Evolutionary conservation across 495 filamentous ascomycete genomes (phyloP).

Genomic region (Rostrohypoxylon terebratum): DNA sequence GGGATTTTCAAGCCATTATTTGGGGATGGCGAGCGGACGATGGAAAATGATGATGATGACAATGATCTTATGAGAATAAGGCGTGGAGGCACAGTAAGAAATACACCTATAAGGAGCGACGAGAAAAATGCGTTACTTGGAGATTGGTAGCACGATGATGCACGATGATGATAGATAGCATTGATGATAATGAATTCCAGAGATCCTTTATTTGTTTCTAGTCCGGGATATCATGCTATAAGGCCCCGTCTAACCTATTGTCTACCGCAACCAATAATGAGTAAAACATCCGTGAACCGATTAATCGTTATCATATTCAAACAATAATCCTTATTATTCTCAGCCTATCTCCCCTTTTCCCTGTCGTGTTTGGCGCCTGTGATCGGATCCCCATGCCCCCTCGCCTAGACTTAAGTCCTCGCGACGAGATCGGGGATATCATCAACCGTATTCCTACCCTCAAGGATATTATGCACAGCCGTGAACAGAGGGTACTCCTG

Average conservation of each 20-base stretch:
- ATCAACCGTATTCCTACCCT: conserved; percentile 68
- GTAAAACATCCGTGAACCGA: conserved; percentile 6
- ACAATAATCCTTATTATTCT: conserved; percentile 14
- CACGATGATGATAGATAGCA: conserved; percentile 16
- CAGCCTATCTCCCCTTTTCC: background rate
- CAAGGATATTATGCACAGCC: conserved; percentile 77
- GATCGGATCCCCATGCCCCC: background rate
- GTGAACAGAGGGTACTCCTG: conserved; percentile 92
- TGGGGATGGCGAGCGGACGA: conserved; percentile 90
- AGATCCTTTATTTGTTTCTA: conserved; percentile 4
- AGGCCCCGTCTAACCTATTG: conserved; percentile 31
- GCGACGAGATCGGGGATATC: conserved; percentile 71
- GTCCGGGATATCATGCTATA: conserved; percentile 37
- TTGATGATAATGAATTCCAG: conserved; percentile 18
- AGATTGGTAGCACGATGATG: conserved; percentile 34
- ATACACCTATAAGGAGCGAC: conserved; percentile 15
- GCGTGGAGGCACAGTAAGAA: background rate
- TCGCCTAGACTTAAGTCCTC: conserved; percentile 42
- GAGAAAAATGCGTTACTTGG: conserved; percentile 42
- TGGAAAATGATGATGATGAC: conserved; percentile 45
- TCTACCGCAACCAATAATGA: conserved; percentile 23
- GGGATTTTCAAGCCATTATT: conserved; percentile 71
- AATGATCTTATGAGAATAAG: conserved; percentile 8
- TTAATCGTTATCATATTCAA: conserved; percentile 9
- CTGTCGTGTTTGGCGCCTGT: background rate